Base-by-base conservation (phyloP, 805 yeast genomes). In the Candida ipomoeae region DNA sequence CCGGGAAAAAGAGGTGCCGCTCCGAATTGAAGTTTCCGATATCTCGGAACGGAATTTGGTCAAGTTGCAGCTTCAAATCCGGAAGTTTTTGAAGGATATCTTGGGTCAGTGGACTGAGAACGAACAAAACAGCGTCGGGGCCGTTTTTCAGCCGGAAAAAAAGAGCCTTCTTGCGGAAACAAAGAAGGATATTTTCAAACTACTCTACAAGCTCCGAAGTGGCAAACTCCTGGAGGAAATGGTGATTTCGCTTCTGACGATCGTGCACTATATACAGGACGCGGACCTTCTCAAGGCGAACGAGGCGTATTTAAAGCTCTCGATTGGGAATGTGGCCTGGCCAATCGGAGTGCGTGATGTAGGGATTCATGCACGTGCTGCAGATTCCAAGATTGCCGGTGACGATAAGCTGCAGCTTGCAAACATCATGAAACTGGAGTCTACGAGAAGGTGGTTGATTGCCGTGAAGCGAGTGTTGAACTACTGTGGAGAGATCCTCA, bases 261-360 rank as follows among this genome's bases (percentile, higher is more conserved):
- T 87, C 1, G 57, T 85, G 7, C 73, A 77, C 55, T 75, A 83
- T 58, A 48, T 87, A n/a, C 96, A 89, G 64, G 60, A 67, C 10
- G 60, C 64, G 14, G 76, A 82, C 34, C 82, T 65, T 55, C 62
- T 63, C 35, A 68, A 68, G 46, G 89, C 92, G 4, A 79, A 79
- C 52, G 88, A 87, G 59, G 73, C 83, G 23, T 89, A 89, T 58
- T 69, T 89, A 73, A 79, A 84, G 54, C 68, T 89, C 50, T 84
- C 92, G 61, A 84, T 89, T 15, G 97, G 96, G 1, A 87, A 88
- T 57, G 89, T 86, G 2, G 91, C 94, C 4, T 89, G 96, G 96
- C 97, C 97, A 2, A 85, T 89, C 55, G 97, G 96, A 26, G 87
- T 89, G 13, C 72, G 82, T 6, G 80, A 80, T 50, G 85, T 89